Percentiles rank a stretch among this genome's conserved stretches.
These are phyloP conservation scores for Quercus glauca DNA, from an alignment of 306 rosid genomes.

Conservation along the genomic window DNA sequence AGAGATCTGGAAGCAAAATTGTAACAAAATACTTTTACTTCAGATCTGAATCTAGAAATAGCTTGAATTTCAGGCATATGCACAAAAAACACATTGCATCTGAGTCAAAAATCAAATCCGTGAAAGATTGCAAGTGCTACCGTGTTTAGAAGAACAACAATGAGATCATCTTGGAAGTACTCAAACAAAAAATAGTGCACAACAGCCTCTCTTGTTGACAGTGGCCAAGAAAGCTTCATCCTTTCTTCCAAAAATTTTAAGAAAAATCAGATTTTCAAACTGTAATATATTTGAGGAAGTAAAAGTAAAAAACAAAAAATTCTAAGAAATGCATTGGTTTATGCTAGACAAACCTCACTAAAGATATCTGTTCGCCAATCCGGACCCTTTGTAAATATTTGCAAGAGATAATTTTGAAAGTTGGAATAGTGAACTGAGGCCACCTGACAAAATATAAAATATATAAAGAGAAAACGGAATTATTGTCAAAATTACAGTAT, in stretches of 20 bases:
- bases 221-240: conserved; percentile 92
- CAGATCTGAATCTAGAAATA: conserved; percentile 9
- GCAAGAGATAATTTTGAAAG: conserved; percentile 61
- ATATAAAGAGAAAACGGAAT: background rate
- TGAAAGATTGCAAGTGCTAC: conserved; percentile 28
- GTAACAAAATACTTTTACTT: conserved; percentile 16
- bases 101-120: background rate
- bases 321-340: conserved; percentile 1
- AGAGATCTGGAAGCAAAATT: conserved; percentile 49
- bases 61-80: background rate
- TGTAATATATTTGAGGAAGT: conserved; percentile 4
- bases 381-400: conserved; percentile 65
- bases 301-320: background rate
- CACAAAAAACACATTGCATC: background rate
- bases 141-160: conserved; percentile 74
- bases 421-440: conserved; percentile 79
- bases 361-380: conserved; percentile 68
- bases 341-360: conserved; percentile 69
- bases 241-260: conserved; percentile 75
- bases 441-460: conserved; percentile 57
- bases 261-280: conserved; percentile 39
- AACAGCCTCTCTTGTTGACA: conserved; percentile 81
- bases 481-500: conserved; percentile 1
- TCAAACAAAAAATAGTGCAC: conserved; percentile 79
- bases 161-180: conserved; percentile 76